These are phyloP conservation scores for Lentinus brumalis DNA, from an alignment of 768 basidiomycete species.

Conservation along the genomic window DNA sequence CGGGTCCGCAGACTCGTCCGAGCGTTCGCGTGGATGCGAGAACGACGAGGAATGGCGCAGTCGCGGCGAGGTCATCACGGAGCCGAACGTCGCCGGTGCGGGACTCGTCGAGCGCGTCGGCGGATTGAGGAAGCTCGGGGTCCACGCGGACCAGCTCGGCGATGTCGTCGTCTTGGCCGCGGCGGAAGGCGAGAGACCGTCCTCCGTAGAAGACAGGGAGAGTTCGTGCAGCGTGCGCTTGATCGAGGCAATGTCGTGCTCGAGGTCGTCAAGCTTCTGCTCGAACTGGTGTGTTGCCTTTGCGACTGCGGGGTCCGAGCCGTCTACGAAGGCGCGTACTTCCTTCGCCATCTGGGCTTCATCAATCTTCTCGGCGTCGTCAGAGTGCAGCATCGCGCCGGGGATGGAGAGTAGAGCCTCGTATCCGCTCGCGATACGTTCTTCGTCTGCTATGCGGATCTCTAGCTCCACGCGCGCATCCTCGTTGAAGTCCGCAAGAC, in stretches of 20 bases:
- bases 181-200: conserved; percentile 10
- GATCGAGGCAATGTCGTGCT: conserved; percentile 74
- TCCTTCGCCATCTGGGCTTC: conserved; percentile 47
- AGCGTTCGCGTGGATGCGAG: conserved; percentile 26
- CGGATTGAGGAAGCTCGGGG: conserved; percentile 51
- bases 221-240: conserved; percentile 60
- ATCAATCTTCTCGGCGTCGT: conserved; percentile 23
- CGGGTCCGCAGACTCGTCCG: conserved; percentile 34
- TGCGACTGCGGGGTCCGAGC: conserved; percentile 48
- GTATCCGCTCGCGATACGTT: conserved; percentile 63
- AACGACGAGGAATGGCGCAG: conserved; percentile 52
- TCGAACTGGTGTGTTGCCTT: conserved; percentile 51
- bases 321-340: conserved; percentile 58
- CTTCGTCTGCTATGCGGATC: conserved; percentile 74
- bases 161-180: conserved; percentile 14
- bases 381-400: conserved; percentile 41
- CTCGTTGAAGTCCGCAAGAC: conserved; percentile 74
- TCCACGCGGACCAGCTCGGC: conserved; percentile 50
- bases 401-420: conserved; percentile 66
- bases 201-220: conserved; percentile 13
- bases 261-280: conserved; percentile 68
- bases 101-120: conserved; percentile 43
- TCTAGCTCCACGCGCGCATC: conserved; percentile 84
- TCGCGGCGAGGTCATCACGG: conserved; percentile 67
- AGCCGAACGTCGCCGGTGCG: conserved; percentile 64